Evolutionary conservation across 768 basidiomycete species (phyloP).

Genomic region (Hericium rajendrae): DNA sequence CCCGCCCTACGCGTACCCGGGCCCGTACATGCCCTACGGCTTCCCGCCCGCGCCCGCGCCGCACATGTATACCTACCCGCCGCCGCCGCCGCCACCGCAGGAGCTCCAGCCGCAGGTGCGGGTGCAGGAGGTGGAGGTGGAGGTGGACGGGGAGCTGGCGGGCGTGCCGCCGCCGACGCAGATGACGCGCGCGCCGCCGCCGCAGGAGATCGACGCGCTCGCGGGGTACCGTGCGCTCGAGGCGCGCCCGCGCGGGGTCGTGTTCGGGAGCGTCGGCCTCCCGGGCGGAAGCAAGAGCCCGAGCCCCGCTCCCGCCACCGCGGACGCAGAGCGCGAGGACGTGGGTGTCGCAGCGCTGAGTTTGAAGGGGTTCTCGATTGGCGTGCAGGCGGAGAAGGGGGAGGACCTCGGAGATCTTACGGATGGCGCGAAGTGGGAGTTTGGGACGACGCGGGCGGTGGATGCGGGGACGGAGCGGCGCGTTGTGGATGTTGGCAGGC

Average conservation of each 20-base stretch:
- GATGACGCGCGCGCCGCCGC: constrained; percentile 23
- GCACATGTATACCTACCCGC: not conserved
- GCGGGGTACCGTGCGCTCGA: constrained; percentile 24
- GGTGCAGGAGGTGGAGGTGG: not conserved
- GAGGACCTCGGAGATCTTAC: not conserved
- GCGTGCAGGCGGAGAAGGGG: constrained; percentile 30
- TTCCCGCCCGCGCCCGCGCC: too few species aligned
- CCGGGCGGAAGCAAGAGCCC: constrained; percentile 13
- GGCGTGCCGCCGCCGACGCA: constrained; percentile 22
- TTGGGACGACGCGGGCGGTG: constrained; percentile 35
- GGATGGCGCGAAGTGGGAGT: constrained; percentile 39
- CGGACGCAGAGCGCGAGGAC: constrained; percentile 1
- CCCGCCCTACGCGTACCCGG: constrained; percentile 24
- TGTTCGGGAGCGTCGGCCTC: constrained; percentile 13
- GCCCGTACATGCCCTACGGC: constrained; percentile 26
- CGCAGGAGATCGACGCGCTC: constrained; percentile 26
- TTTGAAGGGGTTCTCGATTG: constrained; percentile 34
- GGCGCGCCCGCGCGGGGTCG: constrained; percentile 2
- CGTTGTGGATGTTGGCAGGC: not conserved
- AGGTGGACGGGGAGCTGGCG: not conserved
- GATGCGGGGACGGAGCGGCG: not conserved
- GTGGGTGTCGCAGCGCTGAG: constrained; percentile 8
- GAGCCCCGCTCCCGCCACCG: constrained; percentile 11
- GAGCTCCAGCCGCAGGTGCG: not conserved
- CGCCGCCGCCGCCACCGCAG: not conserved